Evolutionary conservation across 2,329 filamentous ascomycete species (phyloP).

Genomic region (Phoma sp.): DNA sequence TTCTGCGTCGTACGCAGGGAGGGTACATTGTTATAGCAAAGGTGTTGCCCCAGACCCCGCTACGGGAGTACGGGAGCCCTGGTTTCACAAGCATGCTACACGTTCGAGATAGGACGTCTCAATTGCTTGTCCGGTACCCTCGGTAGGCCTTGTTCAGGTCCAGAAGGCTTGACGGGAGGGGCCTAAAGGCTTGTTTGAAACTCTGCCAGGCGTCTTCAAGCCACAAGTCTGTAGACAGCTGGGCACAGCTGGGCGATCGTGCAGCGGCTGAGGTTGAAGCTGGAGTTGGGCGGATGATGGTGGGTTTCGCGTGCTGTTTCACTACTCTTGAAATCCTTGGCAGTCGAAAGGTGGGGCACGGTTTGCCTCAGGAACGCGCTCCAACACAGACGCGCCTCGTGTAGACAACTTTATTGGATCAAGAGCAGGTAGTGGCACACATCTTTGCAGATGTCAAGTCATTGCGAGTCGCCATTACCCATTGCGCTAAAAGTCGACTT

Average conservation of each 20-base stretch:
- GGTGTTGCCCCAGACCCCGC: neutral
- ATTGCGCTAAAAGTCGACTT: too few relatives aligned
- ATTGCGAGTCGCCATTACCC: too few relatives aligned
- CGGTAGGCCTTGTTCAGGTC: neutral
- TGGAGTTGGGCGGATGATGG: conserved; percentile 2
- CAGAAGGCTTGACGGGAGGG: conserved; percentile 12
- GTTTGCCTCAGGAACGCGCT: conserved; percentile 9
- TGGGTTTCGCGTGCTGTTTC: conserved; percentile 18
- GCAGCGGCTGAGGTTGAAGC: neutral
- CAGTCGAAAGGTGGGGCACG: conserved; percentile 14
- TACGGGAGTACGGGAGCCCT: conserved; percentile 22
- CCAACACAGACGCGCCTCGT: neutral
- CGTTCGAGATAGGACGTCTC: conserved; percentile 15
- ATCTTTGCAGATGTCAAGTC: too few relatives aligned
- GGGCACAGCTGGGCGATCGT: conserved; percentile 13
- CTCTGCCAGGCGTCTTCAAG: neutral
- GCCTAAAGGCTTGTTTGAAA: conserved; percentile 20
- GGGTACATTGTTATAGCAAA: conserved; percentile 7
- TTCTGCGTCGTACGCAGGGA: conserved; percentile 14
- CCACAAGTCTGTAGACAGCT: conserved; percentile 4
- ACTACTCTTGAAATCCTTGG: conserved; percentile 6
- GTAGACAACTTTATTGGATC: too few relatives aligned
- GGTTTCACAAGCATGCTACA: conserved; percentile 37
- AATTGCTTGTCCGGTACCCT: conserved; percentile 10
- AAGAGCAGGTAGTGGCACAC: too few relatives aligned